Percentiles rank a stretch among this genome's conserved stretches.
These are phyloP conservation scores for Leavenworthia alabamica DNA, from an alignment of 345 rosid genomes.

Conservation along the genomic window DNA sequence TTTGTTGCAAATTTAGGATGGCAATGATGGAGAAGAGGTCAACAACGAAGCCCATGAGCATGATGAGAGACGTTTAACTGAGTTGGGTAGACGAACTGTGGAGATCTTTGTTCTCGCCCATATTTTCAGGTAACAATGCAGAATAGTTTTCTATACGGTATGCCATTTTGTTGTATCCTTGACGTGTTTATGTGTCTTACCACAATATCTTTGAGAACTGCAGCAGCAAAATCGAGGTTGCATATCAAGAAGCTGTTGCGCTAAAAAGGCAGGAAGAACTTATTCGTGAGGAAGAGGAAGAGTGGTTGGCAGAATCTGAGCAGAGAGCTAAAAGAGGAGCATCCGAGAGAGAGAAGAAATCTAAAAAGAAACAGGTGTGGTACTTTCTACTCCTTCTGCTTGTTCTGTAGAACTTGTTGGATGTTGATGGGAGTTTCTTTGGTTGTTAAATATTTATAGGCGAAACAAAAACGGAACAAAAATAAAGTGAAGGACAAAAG, in stretches of 20 bases:
- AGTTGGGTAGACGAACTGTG: slow-evolving; percentile 88
- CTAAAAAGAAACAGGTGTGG: slow-evolving; percentile 83
- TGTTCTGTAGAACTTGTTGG: neutral
- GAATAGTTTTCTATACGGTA: neutral
- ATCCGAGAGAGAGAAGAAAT: slow-evolving; percentile 78
- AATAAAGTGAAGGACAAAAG: slow-evolving; percentile 76
- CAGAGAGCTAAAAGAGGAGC: slow-evolving; percentile 79
- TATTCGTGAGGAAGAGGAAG: slow-evolving; percentile 97
- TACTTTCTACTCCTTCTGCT: neutral
- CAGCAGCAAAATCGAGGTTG: slow-evolving; percentile 90
- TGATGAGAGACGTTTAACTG: slow-evolving; percentile 88
- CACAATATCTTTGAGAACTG: slow-evolving; percentile 16
- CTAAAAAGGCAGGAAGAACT: slow-evolving; percentile 96
- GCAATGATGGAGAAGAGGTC: slow-evolving; percentile 74
- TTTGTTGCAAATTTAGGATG: slow-evolving; percentile 49
- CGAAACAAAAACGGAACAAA: slow-evolving; percentile 82
- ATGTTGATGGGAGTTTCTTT: slow-evolving; percentile 15
- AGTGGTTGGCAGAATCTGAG: slow-evolving; percentile 76
- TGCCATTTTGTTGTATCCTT: neutral
- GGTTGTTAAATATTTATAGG: slow-evolving; percentile 35
- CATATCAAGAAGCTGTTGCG: slow-evolving; percentile 97
- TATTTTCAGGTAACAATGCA: slow-evolving; percentile 82
- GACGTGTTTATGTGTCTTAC: slow-evolving; percentile 3
- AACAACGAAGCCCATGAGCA: slow-evolving; percentile 76
- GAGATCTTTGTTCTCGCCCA: slow-evolving; percentile 92